These are phyloP conservation scores for Pseudogymnoascus sp. DNA, from an alignment of 2,329 filamentous ascomycete species.

Conservation along the genomic window DNA sequence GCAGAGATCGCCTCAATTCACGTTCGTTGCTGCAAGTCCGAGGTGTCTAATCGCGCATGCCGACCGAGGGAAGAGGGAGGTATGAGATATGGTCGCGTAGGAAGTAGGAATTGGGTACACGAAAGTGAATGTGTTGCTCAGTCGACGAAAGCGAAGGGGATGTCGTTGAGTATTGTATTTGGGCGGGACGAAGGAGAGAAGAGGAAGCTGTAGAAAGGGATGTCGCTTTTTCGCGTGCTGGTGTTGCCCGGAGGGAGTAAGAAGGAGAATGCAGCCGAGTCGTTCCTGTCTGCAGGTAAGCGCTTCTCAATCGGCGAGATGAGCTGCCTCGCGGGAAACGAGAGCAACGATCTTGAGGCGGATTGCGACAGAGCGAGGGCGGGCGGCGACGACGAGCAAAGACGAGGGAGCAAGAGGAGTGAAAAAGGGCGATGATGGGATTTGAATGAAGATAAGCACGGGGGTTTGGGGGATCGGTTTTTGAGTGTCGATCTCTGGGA, in stretches of 20 bases:
- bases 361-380: background rate
- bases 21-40: background rate
- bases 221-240: background rate
- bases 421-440: background rate
- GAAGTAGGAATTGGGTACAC: background rate
- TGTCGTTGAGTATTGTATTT: background rate
- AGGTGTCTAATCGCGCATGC: background rate
- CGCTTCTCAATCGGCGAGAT: background rate
- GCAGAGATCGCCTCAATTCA: background rate
- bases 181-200: background rate
- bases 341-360: conserved; percentile 1
- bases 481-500: background rate
- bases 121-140: background rate
- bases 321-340: background rate
- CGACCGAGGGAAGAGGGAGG: background rate
- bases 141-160: background rate
- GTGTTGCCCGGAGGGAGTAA: background rate
- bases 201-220: background rate
- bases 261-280: background rate
- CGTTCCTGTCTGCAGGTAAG: background rate
- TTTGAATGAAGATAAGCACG: conserved; percentile 7
- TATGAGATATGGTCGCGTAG: background rate
- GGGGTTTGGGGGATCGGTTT: background rate
- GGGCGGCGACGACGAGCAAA: background rate
- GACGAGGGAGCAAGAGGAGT: too few species aligned